A percentile compares a stretch with the other conserved stretches of the same genome.
phyloP scores from a whole-genome alignment of 108 stramenopile species.

The Mayamaea pseudoterrestris region DNA sequence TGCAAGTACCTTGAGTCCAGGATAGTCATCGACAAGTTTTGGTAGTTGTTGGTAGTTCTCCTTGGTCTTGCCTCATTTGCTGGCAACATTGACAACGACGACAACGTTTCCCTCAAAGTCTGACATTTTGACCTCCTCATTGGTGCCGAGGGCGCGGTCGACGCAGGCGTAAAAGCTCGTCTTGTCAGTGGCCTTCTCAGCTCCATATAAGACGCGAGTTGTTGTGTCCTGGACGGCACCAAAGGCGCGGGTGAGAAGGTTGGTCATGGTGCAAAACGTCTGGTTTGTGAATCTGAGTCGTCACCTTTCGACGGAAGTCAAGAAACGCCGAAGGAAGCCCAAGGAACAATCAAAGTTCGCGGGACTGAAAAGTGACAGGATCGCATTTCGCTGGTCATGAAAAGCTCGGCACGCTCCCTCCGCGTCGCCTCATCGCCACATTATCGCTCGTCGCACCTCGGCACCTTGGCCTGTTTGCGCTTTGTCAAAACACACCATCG shows the following conservation, averaged over 20 bases:
- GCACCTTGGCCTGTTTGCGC: too few species aligned
- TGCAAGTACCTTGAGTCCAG: conserved; percentile 57
- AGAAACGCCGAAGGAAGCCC: too few species aligned
- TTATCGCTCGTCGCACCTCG: too few species aligned
- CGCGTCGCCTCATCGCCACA: too few species aligned
- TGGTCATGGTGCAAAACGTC: too few species aligned
- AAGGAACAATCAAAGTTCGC: too few species aligned
- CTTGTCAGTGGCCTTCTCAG: not conserved
- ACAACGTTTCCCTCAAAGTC: conserved; percentile 11
- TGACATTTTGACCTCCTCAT: conserved; percentile 6
- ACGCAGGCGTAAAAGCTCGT: conserved; percentile 8
- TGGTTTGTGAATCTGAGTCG: too few species aligned
- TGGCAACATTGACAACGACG: conserved; percentile 67
- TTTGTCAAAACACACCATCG: too few species aligned
- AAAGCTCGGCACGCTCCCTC: too few species aligned
- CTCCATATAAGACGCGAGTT: conserved; percentile 5
- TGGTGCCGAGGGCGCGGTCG: conserved; percentile 2
- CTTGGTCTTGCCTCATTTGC: conserved; percentile 44
- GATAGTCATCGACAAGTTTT: conserved; percentile 38
- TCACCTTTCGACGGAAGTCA: too few species aligned
- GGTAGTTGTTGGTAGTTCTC: conserved; percentile 31
- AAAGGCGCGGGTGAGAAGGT: conserved; percentile 1
- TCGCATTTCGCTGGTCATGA: too few species aligned
- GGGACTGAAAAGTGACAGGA: too few species aligned
- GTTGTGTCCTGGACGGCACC: conserved; percentile 3